Evolutionary conservation across 2,329 filamentous ascomycete genomes (phyloP), one percentile per base, ranked within the genome.

Genomic region (Xylaria sp.): DNA sequence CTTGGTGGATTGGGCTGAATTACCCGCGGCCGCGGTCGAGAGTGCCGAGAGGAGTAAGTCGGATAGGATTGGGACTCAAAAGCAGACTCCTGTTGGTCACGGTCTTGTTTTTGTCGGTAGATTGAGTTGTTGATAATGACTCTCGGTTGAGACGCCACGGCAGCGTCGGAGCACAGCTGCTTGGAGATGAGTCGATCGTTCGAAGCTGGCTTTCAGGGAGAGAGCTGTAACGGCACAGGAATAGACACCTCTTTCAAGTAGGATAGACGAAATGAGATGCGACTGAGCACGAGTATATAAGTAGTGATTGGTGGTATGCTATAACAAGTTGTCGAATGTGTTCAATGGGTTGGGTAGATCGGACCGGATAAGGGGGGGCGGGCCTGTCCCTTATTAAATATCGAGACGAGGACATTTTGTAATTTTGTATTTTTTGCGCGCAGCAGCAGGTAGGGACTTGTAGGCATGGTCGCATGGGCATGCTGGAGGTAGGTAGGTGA

Each of bases 101-200:
- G 64, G 48, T 13, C n/a, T 55, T 62, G 70, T 68, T 57, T 71
- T 41, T 65, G 67, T 66, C 65, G 70, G 59, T 72, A 65, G 25
- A 76, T 58, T 34, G 73, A 69, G 64, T 76, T 74, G 72, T 76
- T 76, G 50, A 76, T 69, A 28, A 72, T 66, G 60, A 76, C 70
- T 60, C 70, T 73, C 46, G 70, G 72, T 56, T 71, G 59, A 41
- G 73, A 71, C 23, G 71, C 72, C 74, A 76, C 71, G 30, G 63
- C 70, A 67, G 63, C 50, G 68, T 68, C 25, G 69, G 74, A 68
- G 69, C 58, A 71, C 66, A 52, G 72, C 68, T 56, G 71, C 69
- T 62, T 73, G 69, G 70, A 65, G 71, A 67, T 70, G 59, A 65
- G 70, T 68, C 34, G 69, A 45, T 70, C 28, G 39, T 65, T 72